Evolutionary conservation across 306 rosid species (phyloP).

Genomic region (Corylus americana): DNA sequence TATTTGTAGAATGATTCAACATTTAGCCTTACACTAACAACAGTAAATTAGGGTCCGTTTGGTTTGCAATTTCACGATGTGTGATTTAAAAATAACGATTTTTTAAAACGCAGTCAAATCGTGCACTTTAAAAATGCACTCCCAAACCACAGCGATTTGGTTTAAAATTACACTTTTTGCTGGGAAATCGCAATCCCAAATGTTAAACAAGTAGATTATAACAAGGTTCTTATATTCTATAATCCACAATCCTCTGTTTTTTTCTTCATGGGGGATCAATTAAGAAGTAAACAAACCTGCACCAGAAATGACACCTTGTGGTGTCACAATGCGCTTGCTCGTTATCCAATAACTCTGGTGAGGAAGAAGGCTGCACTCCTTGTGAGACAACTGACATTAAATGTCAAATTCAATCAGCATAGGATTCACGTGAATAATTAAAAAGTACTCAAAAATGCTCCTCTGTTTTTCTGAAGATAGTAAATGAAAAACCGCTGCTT

Average conservation of each 20-base stretch:
- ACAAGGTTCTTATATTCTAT: not conserved
- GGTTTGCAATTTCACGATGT: too few relatives aligned
- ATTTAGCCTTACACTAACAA: not conserved
- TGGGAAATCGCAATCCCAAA: too few relatives aligned
- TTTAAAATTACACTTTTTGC: too few relatives aligned
- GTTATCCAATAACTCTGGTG: conserved; percentile 68
- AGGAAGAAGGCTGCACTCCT: conserved; percentile 73
- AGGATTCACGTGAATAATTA: not conserved
- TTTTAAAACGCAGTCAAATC: too few relatives aligned
- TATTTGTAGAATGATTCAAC: not conserved
- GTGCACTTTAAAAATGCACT: too few relatives aligned
- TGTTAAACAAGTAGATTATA: not conserved
- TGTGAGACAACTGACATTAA: conserved; percentile 29
- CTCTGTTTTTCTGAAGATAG: not conserved
- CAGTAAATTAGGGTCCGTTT: not conserved
- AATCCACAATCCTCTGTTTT: not conserved
- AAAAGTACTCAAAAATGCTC: not conserved
- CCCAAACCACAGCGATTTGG: too few relatives aligned
- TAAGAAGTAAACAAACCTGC: conserved; percentile 50
- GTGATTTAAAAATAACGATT: too few relatives aligned
- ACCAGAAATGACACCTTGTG: conserved; percentile 81
- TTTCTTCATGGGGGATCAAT: not conserved
- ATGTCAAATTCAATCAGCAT: not conserved
- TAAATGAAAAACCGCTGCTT: not conserved
- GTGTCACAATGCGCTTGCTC: conserved; percentile 86